These are phyloP conservation scores for Alternaria rosae DNA, from an alignment of 2,329 filamentous ascomycete species.

Conservation along the genomic window DNA sequence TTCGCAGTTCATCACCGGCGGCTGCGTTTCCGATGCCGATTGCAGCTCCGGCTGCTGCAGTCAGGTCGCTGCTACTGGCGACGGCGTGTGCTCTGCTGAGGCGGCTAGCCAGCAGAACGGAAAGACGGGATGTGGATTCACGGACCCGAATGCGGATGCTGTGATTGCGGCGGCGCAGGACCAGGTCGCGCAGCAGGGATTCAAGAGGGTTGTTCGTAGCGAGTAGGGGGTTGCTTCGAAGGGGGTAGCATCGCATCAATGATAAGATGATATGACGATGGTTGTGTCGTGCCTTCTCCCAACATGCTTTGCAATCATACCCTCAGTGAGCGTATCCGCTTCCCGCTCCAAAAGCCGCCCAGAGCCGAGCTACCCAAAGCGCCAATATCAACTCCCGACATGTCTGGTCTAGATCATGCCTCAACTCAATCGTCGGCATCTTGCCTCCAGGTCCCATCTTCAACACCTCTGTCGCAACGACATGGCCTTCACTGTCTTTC, in stretches of 20 bases:
- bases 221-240: conserved; percentile 5
- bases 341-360: conserved; percentile 34
- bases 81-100: conserved; percentile 40
- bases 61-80: conserved; percentile 26
- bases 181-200: conserved; percentile 40
- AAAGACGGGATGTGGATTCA: conserved; percentile 42
- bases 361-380: conserved; percentile 33
- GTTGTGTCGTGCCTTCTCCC: neutral
- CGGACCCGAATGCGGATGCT: conserved; percentile 35
- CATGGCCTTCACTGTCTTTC: conserved; percentile 29
- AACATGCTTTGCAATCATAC: neutral
- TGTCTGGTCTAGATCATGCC: conserved; percentile 26
- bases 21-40: conserved; percentile 39
- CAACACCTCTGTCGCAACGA: conserved; percentile 32
- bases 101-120: conserved; percentile 39
- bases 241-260: neutral
- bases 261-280: neutral
- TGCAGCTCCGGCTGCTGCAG: conserved; percentile 39
- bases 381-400: conserved; percentile 34
- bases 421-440: conserved; percentile 33
- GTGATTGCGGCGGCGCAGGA: conserved; percentile 41
- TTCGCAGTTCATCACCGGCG: conserved; percentile 43
- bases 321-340: conserved; percentile 3
- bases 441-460: conserved; percentile 20
- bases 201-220: conserved; percentile 32